A percentile compares a stretch with the other conserved stretches of the same genome.
Conservation (phyloP, 495 filamentous ascomycete genomes). For the Parathielavia appendiculata region DNA sequence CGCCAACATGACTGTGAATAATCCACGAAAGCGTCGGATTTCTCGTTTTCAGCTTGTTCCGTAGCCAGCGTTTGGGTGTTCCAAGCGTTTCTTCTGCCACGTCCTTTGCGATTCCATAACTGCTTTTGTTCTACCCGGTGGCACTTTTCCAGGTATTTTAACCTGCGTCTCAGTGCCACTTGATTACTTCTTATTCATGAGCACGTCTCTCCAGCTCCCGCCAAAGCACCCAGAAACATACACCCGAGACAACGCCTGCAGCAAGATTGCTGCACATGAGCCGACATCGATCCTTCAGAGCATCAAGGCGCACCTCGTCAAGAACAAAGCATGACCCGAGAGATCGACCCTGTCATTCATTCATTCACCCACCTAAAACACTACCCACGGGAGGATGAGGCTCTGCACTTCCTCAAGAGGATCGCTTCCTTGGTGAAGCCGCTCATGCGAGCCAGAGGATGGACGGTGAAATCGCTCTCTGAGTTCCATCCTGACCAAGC, state of each 20-base stretch:
- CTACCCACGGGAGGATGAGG: conserved; percentile 68
- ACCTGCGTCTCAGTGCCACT: background rate
- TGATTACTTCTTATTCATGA: background rate
- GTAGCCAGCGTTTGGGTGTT: too few relatives aligned
- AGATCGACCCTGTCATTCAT: conserved; percentile 63
- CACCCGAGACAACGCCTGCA: background rate
- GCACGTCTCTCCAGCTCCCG: background rate
- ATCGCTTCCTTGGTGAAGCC: conserved; percentile 90
- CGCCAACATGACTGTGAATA: background rate
- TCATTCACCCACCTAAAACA: conserved; percentile 75
- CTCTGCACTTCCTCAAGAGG: conserved; percentile 74
- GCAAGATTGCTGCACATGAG: background rate
- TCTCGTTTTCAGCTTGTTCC: background rate
- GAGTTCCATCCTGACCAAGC: conserved; percentile 78
- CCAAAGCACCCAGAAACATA: background rate
- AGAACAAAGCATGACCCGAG: conserved; percentile 36
- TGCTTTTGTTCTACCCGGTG: background rate
- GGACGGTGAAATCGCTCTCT: conserved; percentile 71
- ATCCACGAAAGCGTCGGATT: background rate
- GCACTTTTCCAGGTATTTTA: background rate
- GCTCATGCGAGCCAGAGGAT: conserved; percentile 81
- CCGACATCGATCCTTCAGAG: background rate
- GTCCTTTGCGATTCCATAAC: background rate
- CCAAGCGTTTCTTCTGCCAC: background rate
- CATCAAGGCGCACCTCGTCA: background rate